Conservation (phyloP, 2,329 filamentous ascomycete genomes). For the Diplodia sapinea region DNA sequence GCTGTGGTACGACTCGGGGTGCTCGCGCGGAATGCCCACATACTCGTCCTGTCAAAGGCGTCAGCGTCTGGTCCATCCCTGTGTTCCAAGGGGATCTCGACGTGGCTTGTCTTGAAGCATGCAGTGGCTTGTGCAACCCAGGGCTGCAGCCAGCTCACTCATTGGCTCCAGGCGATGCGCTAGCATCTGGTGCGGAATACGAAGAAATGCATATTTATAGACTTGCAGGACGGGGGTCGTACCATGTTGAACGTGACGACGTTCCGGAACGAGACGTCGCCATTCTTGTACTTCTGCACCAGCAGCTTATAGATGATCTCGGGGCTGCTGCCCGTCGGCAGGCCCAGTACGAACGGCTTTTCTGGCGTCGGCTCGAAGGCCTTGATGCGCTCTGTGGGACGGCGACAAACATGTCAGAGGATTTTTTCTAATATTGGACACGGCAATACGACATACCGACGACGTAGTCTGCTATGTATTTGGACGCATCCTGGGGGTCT, state of each 20-base stretch:
- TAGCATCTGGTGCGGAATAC: slow-evolving; percentile 16
- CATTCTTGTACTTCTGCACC: slow-evolving; percentile 72
- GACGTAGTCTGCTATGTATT: slow-evolving; percentile 82
- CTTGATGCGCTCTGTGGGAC: slow-evolving; percentile 71
- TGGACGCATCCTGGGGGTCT: slow-evolving; percentile 69
- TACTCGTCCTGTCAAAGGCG: slow-evolving; percentile 72
- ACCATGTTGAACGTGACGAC: slow-evolving; percentile 94
- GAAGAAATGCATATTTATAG: slow-evolving; percentile 27
- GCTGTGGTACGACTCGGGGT: slow-evolving; percentile 85
- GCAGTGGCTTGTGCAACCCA: slow-evolving; percentile 5
- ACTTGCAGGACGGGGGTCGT: slow-evolving; percentile 38
- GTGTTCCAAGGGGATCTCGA: not conserved
- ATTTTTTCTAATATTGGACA: not conserved
- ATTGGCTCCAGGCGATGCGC: slow-evolving; percentile 3
- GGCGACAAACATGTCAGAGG: not conserved
- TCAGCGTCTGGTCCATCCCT: not conserved
- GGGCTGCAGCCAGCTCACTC: slow-evolving; percentile 6
- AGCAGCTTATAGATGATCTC: slow-evolving; percentile 78
- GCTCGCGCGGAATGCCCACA: slow-evolving; percentile 79
- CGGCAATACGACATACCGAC: slow-evolving; percentile 58
- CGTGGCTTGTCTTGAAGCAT: not conserved
- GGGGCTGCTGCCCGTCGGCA: slow-evolving; percentile 83
- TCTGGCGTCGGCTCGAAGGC: slow-evolving; percentile 73
- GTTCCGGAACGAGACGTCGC: slow-evolving; percentile 82
- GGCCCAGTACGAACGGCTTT: slow-evolving; percentile 79